These are phyloP conservation scores for Zygosaccharomyces siamensis DNA, from an alignment of 805 yeast species.

Conservation along the genomic window DNA sequence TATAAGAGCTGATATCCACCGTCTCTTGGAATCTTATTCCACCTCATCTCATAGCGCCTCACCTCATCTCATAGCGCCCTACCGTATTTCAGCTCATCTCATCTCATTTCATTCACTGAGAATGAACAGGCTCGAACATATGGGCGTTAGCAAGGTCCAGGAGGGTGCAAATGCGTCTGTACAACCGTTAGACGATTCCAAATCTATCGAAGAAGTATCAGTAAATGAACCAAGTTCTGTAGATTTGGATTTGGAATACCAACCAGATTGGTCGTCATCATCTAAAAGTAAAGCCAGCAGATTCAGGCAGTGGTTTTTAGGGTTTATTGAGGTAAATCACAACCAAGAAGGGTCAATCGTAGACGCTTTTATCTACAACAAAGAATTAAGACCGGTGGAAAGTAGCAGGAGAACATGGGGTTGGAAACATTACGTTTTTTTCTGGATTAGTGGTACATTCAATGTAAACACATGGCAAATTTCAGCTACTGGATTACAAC, in stretches of 20 bases:
- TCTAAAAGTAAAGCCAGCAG: neutral
- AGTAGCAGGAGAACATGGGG: slow-evolving; percentile 69
- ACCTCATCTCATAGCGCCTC: neutral
- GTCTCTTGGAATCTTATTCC: neutral
- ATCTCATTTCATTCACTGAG: neutral
- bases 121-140: neutral
- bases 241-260: neutral
- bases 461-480: slow-evolving; percentile 91
- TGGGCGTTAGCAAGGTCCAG: neutral
- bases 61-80: neutral
- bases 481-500: slow-evolving; percentile 77
- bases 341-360: slow-evolving; percentile 9
- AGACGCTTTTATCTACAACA: slow-evolving; percentile 56
- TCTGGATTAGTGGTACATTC: slow-evolving; percentile 89
- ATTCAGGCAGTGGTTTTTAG: slow-evolving; percentile 5
- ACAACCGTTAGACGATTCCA: neutral
- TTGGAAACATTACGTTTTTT: slow-evolving; percentile 74
- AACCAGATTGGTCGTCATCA: neutral
- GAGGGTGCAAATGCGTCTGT: neutral
- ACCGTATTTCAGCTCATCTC: neutral
- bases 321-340: slow-evolving; percentile 4
- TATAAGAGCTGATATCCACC: neutral
- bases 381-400: slow-evolving; percentile 79
- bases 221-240: neutral
- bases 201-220: neutral